A percentile compares a stretch with the other conserved stretches of the same genome.
Conservation (phyloP, 257 asterid genomes). For the Cordia subcordata region DNA sequence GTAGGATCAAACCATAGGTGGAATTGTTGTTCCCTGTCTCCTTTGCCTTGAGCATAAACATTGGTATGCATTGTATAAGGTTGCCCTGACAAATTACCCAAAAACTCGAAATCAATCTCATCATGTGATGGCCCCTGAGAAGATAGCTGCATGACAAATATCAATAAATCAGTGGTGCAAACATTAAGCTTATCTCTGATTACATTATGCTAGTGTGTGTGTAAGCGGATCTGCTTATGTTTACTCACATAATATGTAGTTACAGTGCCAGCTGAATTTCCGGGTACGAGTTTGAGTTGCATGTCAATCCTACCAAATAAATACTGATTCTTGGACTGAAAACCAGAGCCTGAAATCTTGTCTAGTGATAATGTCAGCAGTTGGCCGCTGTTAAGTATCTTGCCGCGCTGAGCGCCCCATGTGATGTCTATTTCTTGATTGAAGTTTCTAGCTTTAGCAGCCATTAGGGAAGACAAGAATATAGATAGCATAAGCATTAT, state of each 20-base stretch:
- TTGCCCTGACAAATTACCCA: constrained; percentile 31
- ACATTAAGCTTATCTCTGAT: no score
- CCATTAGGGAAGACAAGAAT: constrained; percentile 15
- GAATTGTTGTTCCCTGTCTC: constrained; percentile 33
- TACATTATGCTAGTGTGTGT: no score
- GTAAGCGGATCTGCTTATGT: not conserved
- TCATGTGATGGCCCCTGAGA: constrained; percentile 28
- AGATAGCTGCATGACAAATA: constrained; percentile 16
- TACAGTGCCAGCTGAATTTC: constrained; percentile 37
- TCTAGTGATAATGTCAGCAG: constrained; percentile 23
- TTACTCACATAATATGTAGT: constrained; percentile 49
- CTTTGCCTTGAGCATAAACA: constrained; percentile 28
- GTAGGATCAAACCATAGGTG: constrained; percentile 37
- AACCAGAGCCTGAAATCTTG: constrained; percentile 31
- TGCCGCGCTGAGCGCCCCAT: constrained; percentile 50
- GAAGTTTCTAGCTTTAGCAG: constrained; percentile 38
- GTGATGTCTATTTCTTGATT: constrained; percentile 28
- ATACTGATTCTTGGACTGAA: constrained; percentile 25
- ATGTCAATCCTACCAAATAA: constrained; percentile 25
- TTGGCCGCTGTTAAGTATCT: constrained; percentile 41
- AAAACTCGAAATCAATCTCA: constrained; percentile 34
- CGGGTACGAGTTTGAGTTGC: constrained; percentile 28
- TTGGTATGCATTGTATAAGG: constrained; percentile 34
- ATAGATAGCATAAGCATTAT: constrained; percentile 7
- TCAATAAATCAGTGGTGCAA: no score